Conservation (phyloP, 2,329 filamentous ascomycete genomes). For the Fusarium praegraminearum region DNA sequence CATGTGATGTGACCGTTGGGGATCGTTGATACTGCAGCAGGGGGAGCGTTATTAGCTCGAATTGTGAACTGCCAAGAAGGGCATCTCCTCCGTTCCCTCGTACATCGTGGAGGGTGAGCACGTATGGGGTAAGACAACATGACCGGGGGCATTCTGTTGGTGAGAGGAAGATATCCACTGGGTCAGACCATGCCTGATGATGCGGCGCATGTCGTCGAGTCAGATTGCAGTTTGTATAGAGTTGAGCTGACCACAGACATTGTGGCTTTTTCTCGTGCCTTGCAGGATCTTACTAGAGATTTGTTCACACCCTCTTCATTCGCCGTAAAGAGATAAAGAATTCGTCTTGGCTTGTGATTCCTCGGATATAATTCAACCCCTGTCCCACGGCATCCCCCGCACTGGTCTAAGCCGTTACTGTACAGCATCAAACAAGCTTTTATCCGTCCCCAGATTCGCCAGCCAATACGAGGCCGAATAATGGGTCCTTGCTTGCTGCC, state of each 20-base stretch:
- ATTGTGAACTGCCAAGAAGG: conserved; percentile 35
- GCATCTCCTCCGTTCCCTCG: conserved; percentile 29
- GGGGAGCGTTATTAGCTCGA: conserved; percentile 21
- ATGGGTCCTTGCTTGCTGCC: conserved; percentile 13
- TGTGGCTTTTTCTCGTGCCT: conserved; percentile 24
- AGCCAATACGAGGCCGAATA: not conserved
- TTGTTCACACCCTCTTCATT: not conserved
- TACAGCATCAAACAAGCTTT: conserved; percentile 32
- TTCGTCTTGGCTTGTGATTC: conserved; percentile 38
- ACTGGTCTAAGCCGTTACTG: conserved; percentile 11
- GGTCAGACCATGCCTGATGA: conserved; percentile 3
- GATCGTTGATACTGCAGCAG: conserved; percentile 11
- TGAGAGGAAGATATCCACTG: not conserved
- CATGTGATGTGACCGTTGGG: conserved; percentile 32
- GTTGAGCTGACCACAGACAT: not conserved
- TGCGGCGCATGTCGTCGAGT: not conserved
- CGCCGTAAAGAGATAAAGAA: not conserved
- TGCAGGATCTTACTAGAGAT: conserved; percentile 12
- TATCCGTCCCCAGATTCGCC: conserved; percentile 4
- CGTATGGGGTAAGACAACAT: conserved; percentile 10
- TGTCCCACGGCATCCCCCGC: conserved; percentile 23
- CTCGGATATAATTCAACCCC: conserved; percentile 33
- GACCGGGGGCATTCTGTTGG: not conserved
- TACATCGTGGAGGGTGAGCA: conserved; percentile 32
- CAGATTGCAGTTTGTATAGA: conserved; percentile 1